A percentile compares a stretch with the other conserved stretches of the same genome.
Conservation (phyloP, 2,329 filamentous ascomycete species). For the Microascus cirrosus region DNA sequence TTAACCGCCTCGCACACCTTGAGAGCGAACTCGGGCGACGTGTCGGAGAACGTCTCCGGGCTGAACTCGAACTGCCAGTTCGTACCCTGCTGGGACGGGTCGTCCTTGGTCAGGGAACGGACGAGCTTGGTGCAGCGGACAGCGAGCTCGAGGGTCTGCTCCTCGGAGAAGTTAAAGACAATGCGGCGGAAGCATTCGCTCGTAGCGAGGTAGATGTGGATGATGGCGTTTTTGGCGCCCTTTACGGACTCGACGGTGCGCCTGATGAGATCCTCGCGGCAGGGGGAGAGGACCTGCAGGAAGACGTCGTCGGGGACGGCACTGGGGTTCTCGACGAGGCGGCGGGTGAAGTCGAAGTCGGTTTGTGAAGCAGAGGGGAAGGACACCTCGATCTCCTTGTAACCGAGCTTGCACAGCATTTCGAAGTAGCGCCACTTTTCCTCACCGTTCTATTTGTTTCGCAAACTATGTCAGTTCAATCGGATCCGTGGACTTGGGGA, state of each 20-base stretch:
- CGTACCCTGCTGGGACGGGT: constrained; percentile 44
- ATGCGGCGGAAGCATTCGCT: constrained; percentile 90
- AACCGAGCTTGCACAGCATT: constrained; percentile 84
- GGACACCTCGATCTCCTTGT: constrained; percentile 96
- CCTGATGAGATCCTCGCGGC: constrained; percentile 80
- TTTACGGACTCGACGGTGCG: constrained; percentile 80
- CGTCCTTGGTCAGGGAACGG: constrained; percentile 78
- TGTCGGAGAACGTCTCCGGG: constrained; percentile 85
- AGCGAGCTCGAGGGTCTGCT: constrained; percentile 71
- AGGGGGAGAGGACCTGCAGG: constrained; percentile 86
- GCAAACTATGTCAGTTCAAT: constrained; percentile 6
- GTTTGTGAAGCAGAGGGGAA: constrained; percentile 92
- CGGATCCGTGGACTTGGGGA: neutral
- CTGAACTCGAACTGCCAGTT: constrained; percentile 75
- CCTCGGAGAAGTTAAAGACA: constrained; percentile 78
- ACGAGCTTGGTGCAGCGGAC: constrained; percentile 80
- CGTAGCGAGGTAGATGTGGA: constrained; percentile 93
- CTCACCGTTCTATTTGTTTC: constrained; percentile 59
- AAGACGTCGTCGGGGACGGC: constrained; percentile 79
- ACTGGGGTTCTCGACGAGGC: constrained; percentile 74
- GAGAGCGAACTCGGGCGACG: constrained; percentile 70
- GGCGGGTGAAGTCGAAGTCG: constrained; percentile 84
- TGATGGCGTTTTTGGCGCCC: constrained; percentile 84
- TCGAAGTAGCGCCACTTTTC: constrained; percentile 95
- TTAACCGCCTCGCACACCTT: constrained; percentile 88